Conservation (phyloP, 179 eudicot species). For the Carnegiea gigantea region DNA sequence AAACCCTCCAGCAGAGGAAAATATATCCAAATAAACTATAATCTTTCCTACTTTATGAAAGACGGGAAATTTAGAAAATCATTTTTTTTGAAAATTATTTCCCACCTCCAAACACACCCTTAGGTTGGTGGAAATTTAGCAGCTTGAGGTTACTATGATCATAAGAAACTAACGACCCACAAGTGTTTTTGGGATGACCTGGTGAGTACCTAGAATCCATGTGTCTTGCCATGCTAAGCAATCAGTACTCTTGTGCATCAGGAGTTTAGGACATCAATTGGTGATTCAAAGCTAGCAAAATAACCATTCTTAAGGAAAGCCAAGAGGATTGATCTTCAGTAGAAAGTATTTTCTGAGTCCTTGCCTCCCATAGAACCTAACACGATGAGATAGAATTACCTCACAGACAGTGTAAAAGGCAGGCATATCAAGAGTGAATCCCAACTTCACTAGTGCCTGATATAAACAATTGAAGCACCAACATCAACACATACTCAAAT, state of each 20-base stretch:
- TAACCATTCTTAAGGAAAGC: neutral
- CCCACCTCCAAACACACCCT: neutral
- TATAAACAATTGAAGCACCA: conserved; percentile 10
- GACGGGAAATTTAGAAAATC: too few relatives aligned
- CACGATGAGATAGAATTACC: conserved; percentile 39
- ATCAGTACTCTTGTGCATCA: neutral
- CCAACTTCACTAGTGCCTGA: conserved; percentile 76
- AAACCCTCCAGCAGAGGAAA: neutral
- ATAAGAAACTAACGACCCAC: neutral
- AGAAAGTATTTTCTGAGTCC: neutral
- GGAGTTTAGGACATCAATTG: neutral
- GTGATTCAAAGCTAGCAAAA: neutral
- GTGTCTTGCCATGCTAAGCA: neutral
- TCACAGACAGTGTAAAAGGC: conserved; percentile 86
- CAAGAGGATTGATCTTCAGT: neutral
- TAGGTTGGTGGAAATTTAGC: neutral
- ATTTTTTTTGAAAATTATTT: too few relatives aligned
- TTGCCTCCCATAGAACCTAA: neutral
- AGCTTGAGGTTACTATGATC: neutral
- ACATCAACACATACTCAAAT: conserved; percentile 11
- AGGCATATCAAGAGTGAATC: conserved; percentile 85
- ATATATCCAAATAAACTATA: neutral
- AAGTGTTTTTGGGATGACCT: neutral
- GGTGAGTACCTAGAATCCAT: neutral
- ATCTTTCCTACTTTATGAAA: neutral